These are phyloP conservation scores for Mycosphaerella arachidis DNA, from an alignment of 2,329 filamentous ascomycete species.

Conservation along the genomic window DNA sequence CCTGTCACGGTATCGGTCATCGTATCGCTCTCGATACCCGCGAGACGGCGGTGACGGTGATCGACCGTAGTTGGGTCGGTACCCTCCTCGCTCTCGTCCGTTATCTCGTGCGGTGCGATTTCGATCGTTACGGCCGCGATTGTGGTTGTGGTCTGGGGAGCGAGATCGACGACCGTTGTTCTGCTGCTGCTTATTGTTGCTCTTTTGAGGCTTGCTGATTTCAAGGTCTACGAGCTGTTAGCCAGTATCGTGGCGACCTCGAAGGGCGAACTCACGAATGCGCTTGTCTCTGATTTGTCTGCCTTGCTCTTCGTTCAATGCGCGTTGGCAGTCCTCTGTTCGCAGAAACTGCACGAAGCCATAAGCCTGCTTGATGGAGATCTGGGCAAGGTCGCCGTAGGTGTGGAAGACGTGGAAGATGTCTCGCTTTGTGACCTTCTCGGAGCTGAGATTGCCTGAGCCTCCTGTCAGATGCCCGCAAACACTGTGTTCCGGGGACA, in stretches of 20 bases:
- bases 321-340: constrained; percentile 65
- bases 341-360: constrained; percentile 94
- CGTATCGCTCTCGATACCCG: constrained; percentile 34
- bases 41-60: constrained; percentile 44
- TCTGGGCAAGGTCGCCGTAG: constrained; percentile 84
- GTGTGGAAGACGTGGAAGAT: constrained; percentile 86
- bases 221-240: constrained; percentile 65
- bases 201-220: constrained; percentile 75
- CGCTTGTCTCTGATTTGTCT: constrained; percentile 80
- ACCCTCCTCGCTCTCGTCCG: constrained; percentile 57
- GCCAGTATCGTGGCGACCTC: constrained; percentile 11
- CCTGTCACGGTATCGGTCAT: constrained; percentile 33
- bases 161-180: constrained; percentile 46
- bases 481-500: constrained; percentile 9
- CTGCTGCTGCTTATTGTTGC: constrained; percentile 31
- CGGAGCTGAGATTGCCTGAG: constrained; percentile 81
- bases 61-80: constrained; percentile 39
- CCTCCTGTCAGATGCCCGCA: constrained; percentile 1
- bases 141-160: constrained; percentile 58
- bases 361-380: constrained; percentile 93
- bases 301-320: constrained; percentile 74
- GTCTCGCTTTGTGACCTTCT: constrained; percentile 89
- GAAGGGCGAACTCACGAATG: constrained; percentile 66
- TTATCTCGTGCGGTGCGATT: constrained; percentile 47
- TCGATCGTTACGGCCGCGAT: constrained; percentile 42